Base-by-base conservation (phyloP, 208 protist species). In the Wallacemonas sp. region DNA sequence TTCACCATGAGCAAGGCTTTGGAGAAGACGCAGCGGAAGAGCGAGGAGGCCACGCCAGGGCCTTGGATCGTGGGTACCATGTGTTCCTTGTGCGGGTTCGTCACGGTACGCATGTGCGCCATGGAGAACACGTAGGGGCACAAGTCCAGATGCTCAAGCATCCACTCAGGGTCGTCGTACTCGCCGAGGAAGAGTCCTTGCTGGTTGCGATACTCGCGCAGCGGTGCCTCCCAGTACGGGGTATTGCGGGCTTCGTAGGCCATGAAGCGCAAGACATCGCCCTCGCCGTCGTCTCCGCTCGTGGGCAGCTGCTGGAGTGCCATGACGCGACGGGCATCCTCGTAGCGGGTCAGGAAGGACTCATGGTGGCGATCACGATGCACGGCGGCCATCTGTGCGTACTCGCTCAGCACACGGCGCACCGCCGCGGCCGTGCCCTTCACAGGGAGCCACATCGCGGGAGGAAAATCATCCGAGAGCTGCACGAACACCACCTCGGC, bases 371-470 rank as follows among this genome's bases (percentile, higher is more conserved):
- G 64, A 54, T 95, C 88, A 19, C 85, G 75, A 59, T 96, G 90
- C 6, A 84, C 38, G 26, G 82, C 84, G 1, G 91, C 83, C 33
- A 86, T 75, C 3, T 66, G 55, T 4, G 90, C 90, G 72, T 96
- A 96, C 60, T 91, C 88, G n/a, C 77, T 68, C 22, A 98, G 69
- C 2, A 96, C 83, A 31, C 93, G 80, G 8, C 86, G 80, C 27
- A 98, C 67, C 34, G 94, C 86, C 2, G 80, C 75, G 19, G 84
- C 80, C 9, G 74, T 92, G 11, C 75, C 79, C 55, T 91, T 85
- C 4, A 98, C 75, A 19, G 94, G 89, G 46, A 98, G 74, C 92
- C 94, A 98, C 79, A 96, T 75, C 19, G 86, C 71, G 19, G 94
- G 94, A 31, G 94, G 94, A 45, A 96, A 80, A 65, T 95, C 78